Conservation (phyloP, 2,329 filamentous ascomycete species). For the Ilyonectria mors-panacis region DNA sequence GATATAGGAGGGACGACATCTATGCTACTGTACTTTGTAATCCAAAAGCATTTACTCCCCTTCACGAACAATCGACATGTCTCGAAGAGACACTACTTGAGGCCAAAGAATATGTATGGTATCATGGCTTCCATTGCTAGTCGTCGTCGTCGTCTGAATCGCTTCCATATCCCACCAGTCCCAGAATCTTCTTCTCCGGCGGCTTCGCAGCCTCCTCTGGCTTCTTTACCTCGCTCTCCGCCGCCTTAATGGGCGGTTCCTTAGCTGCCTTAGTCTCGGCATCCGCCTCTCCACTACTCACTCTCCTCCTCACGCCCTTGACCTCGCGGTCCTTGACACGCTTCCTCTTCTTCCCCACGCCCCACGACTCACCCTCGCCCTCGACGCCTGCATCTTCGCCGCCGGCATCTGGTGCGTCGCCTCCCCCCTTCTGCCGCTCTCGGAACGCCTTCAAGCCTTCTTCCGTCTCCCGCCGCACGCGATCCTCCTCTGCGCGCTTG, state of each 20-base stretch:
- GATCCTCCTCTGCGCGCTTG: conserved; percentile 68
- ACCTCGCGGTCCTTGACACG: conserved; percentile 55
- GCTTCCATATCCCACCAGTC: conserved; percentile 68
- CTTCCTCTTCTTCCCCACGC: conserved; percentile 55
- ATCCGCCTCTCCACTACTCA: conserved; percentile 32
- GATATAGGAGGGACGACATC: conserved; percentile 40
- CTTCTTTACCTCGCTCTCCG: conserved; percentile 28
- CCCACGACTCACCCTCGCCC: conserved; percentile 52
- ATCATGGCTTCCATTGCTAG: conserved; percentile 31
- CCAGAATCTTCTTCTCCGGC: conserved; percentile 49
- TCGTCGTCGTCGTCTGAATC: conserved; percentile 63
- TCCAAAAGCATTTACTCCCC: conserved; percentile 37
- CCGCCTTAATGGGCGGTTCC: conserved; percentile 30
- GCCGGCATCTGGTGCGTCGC: conserved; percentile 41
- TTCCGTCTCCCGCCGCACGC: conserved; percentile 68
- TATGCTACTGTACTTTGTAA: conserved; percentile 35
- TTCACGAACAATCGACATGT: conserved; percentile 18
- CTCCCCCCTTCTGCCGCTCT: conserved; percentile 60
- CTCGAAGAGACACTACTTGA: not conserved
- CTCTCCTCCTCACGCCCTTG: conserved; percentile 51
- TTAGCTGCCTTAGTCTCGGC: conserved; percentile 34
- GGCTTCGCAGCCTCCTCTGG: conserved; percentile 15
- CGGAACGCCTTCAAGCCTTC: conserved; percentile 71
- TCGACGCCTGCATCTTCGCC: conserved; percentile 43
- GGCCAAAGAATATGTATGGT: conserved; percentile 1